phyloP scores from a whole-genome alignment of 257 asterid species.

The Primulina eburnea region DNA sequence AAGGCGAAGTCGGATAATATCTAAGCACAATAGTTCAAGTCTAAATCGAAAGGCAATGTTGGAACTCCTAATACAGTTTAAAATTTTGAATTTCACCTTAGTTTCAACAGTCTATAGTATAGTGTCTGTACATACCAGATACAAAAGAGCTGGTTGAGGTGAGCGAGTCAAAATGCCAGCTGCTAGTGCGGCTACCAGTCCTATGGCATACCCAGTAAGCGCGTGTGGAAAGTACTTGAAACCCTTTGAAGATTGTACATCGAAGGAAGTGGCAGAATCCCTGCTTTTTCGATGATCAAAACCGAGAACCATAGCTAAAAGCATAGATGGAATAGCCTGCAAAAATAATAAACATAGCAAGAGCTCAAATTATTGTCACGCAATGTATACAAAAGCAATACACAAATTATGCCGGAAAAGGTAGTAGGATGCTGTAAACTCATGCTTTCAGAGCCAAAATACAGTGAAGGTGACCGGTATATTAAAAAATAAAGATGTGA shows the following conservation, averaged over 20 bases:
- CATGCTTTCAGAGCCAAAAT: background rate
- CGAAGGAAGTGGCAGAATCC: slow-evolving; percentile 39
- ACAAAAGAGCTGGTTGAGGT: slow-evolving; percentile 93
- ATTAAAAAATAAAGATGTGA: no score
- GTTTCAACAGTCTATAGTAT: background rate
- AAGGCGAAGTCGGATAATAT: background rate
- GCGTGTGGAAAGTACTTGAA: slow-evolving; percentile 74
- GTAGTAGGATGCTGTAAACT: background rate
- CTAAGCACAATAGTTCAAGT: background rate
- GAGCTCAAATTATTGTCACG: slow-evolving; percentile 20
- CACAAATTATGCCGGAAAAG: background rate
- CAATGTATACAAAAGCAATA: slow-evolving; percentile 7
- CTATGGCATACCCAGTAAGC: slow-evolving; percentile 73
- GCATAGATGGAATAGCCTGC: slow-evolving; percentile 99
- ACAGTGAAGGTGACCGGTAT: background rate
- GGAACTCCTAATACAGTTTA: background rate
- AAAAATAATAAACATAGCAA: slow-evolving; percentile 27
- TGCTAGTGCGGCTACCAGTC: slow-evolving; percentile 78
- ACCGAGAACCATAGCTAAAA: slow-evolving; percentile 83
- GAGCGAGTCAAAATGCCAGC: slow-evolving; percentile 89
- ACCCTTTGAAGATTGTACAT: slow-evolving; percentile 49
- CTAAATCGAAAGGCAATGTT: background rate
- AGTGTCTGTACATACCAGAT: slow-evolving; percentile 51
- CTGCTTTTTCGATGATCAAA: slow-evolving; percentile 71
- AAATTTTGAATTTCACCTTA: background rate